Conservation (phyloP, 2,329 filamentous ascomycete genomes). For the Nigrospora sphaerica region DNA sequence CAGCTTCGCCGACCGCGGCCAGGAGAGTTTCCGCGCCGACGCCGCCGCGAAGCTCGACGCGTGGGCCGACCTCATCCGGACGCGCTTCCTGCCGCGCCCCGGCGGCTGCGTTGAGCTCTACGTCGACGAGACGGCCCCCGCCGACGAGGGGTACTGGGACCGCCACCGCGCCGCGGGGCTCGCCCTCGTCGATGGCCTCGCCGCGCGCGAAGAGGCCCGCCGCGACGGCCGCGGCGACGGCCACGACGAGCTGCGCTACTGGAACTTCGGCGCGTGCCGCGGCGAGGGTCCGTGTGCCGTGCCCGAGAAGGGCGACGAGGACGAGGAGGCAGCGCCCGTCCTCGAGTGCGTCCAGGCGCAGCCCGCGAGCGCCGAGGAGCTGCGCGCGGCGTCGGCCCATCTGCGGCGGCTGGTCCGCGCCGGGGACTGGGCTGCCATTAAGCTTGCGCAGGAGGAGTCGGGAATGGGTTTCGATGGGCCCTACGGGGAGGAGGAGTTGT, state of each 20-base stretch:
- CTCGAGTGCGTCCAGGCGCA: too few species aligned
- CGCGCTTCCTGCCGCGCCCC: not conserved
- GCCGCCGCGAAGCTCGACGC: not conserved
- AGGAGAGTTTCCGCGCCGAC: not conserved
- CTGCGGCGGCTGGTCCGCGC: too few species aligned
- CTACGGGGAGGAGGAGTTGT: too few species aligned
- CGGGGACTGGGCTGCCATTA: too few species aligned
- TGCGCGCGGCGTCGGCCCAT: too few species aligned
- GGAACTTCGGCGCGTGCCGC: not conserved
- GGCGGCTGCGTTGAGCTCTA: not conserved
- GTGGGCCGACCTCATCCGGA: not conserved
- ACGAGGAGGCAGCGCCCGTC: too few species aligned
- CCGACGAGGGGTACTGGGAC: not conserved
- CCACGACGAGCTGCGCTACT: not conserved
- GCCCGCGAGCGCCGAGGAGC: too few species aligned
- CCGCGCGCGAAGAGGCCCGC: not conserved
- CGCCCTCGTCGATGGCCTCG: not conserved
- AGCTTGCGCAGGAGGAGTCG: too few species aligned
- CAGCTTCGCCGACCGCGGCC: not conserved
- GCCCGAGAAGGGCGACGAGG: too few species aligned
- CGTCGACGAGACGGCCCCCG: not conserved
- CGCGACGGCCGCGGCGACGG: not conserved
- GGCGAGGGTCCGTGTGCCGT: too few species aligned
- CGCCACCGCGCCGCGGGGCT: not conserved
- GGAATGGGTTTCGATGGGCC: too few species aligned